Base-by-base conservation (phyloP, 345 rosid genomes). In the Populus ilicifolia region DNA sequence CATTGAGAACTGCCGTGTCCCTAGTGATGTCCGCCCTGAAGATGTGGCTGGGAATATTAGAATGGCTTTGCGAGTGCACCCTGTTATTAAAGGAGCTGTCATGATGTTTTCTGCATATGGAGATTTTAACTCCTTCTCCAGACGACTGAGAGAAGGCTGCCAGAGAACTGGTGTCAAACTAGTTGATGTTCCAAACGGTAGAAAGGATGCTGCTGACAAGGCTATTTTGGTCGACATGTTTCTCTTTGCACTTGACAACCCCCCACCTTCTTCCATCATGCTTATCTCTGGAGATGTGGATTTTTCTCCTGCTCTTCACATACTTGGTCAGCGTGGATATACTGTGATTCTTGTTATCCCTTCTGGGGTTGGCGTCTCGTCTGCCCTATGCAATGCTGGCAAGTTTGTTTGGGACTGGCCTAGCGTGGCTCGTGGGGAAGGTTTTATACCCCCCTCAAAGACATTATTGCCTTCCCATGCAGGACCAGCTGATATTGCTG, bases 321-420 rank as follows among this genome's bases (percentile, higher is more conserved):
- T 96, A 44, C 87, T 96, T 7, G 98, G 99, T 63, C 99, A 96
- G 69, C 93, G 98, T 16, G 99, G 99, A 9, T 88, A 96, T 74
- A 90, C 88, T 35, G 87, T 96, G 70, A 82, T 96, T 87, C 90
- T 94, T 64, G 94, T 94, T 74, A 92, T 94, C 84, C 99, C 99
- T 61, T 88, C 95, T 67, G 87, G 96, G 30, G 93, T 88, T 0
- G 91, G 88, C 52, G 98, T 96, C 59, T 93, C 97, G 10, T 87
- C 98, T 0, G 99, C 98, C 52, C 88, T 96, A 72, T 73, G 89
- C 83, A 93, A 87, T 88, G 97, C 97, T 44, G 98, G 97, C 75
- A 94, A 82, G 76, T 96, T 88, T 77, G 97, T 96, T 35, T 96
- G 99, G 99, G 98, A 96, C 80, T 96, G 99, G 99, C 89, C 89